These are phyloP conservation scores for Cyberlindnera maclurae DNA, from an alignment of 805 yeast genomes.

Conservation along the genomic window DNA sequence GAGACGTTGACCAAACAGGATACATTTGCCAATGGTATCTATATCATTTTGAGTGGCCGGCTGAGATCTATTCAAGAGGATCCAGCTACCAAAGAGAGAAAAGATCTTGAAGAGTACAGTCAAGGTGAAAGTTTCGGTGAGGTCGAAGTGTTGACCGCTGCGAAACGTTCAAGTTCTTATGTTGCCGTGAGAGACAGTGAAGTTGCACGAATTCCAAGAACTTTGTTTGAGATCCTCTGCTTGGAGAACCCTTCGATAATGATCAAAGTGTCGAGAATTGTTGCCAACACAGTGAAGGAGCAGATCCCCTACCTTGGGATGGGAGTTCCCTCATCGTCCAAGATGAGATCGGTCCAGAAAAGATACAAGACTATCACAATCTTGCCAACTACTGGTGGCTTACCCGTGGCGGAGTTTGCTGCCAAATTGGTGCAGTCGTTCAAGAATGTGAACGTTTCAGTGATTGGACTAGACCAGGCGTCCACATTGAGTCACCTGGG, in stretches of 20 bases:
- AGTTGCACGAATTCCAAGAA: conserved; percentile 85
- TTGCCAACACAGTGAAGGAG: conserved; percentile 51
- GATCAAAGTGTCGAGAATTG: conserved; percentile 82
- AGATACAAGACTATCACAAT: conserved; percentile 79
- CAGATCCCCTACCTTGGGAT: conserved; percentile 7
- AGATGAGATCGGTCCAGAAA: conserved; percentile 24
- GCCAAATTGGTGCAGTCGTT: conserved; percentile 64
- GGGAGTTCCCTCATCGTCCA: conserved; percentile 27
- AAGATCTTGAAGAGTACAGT: conserved; percentile 68
- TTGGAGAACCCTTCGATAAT: conserved; percentile 82
- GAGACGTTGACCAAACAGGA: conserved; percentile 73
- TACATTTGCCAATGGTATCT: conserved; percentile 84
- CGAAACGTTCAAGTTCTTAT: conserved; percentile 58
- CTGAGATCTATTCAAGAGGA: conserved; percentile 45
- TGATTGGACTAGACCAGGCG: conserved; percentile 77
- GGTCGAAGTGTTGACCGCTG: conserved; percentile 83
- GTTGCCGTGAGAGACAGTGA: conserved; percentile 92
- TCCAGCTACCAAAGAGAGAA: conserved; percentile 21
- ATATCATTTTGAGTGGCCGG: conserved; percentile 83
- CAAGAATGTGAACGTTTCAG: conserved; percentile 62
- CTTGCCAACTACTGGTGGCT: conserved; percentile 67
- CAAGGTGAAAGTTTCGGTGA: conserved; percentile 95
- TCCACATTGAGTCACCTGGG: conserved; percentile 77
- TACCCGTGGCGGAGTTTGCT: conserved; percentile 88
- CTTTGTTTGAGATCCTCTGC: conserved; percentile 79